Evolutionary conservation across 2,329 filamentous ascomycete species (phyloP).

Genomic region (Penicillium palitans): DNA sequence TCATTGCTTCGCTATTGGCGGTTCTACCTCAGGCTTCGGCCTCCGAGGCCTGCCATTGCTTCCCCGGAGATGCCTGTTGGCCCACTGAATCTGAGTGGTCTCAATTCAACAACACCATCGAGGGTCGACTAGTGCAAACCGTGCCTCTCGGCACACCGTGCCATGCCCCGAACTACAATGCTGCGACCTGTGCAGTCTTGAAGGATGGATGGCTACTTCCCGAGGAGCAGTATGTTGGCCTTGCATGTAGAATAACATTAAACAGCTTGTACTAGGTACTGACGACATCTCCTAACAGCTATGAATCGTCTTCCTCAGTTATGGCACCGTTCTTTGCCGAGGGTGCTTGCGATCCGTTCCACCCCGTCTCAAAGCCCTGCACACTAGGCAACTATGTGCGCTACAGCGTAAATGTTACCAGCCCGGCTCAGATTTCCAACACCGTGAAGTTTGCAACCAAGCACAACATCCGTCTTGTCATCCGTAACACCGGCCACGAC

Average conservation of each 20-base stretch:
- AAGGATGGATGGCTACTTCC: slow-evolving; percentile 48
- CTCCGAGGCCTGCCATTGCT: slow-evolving; percentile 44
- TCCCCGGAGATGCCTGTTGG: slow-evolving; percentile 58
- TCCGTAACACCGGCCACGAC: slow-evolving; percentile 47
- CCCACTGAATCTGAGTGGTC: slow-evolving; percentile 51
- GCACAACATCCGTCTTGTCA: slow-evolving; percentile 54
- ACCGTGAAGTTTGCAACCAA: slow-evolving; percentile 44
- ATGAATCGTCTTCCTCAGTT: slow-evolving; percentile 53
- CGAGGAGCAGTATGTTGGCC: slow-evolving; percentile 45
- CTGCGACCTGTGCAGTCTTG: slow-evolving; percentile 44
- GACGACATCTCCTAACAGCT: slow-evolving; percentile 45
- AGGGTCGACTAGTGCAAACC: slow-evolving; percentile 54
- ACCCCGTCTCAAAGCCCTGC: slow-evolving; percentile 30
- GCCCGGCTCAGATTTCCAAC: slow-evolving; percentile 25
- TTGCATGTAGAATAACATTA: neutral
- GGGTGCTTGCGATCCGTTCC: slow-evolving; percentile 47
- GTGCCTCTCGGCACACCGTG: slow-evolving; percentile 56
- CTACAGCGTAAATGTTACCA: slow-evolving; percentile 41
- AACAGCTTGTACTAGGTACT: neutral
- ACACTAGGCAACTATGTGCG: slow-evolving; percentile 31
- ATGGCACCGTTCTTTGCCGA: slow-evolving; percentile 45
- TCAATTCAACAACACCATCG: slow-evolving; percentile 53
- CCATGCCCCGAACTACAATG: slow-evolving; percentile 53
- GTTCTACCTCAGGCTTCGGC: neutral
- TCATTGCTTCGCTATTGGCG: slow-evolving; percentile 6